Conservation (phyloP, 73 alveolate genomes). For the Paramecium sonneborni region DNA sequence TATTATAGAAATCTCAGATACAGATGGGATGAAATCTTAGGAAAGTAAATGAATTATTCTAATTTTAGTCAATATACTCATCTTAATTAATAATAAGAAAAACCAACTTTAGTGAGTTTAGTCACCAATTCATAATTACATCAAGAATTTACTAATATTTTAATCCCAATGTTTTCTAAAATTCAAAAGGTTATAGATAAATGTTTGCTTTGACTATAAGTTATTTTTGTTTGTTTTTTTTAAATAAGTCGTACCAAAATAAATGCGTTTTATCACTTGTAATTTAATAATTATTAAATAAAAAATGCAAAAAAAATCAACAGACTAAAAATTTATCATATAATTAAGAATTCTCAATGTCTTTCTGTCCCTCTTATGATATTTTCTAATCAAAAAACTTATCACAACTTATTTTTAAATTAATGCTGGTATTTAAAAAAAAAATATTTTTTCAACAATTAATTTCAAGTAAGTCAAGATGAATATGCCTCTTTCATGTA, state of each 20-base stretch:
- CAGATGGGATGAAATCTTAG: slow-evolving; percentile 43
- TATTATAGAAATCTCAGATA: slow-evolving; percentile 27
- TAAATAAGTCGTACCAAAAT: background rate
- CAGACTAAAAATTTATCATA: no score
- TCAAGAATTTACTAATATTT: background rate
- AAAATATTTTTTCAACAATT: no score
- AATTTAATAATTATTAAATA: background rate
- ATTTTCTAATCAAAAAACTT: no score
- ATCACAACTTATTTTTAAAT: no score
- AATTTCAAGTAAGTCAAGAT: no score
- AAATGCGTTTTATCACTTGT: background rate
- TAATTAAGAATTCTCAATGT: no score
- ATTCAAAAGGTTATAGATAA: background rate
- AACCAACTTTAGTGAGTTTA: background rate
- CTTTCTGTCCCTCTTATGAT: no score
- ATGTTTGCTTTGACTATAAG: background rate
- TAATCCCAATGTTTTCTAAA: background rate
- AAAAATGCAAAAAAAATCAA: no score
- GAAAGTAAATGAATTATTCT: background rate
- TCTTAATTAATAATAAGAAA: background rate
- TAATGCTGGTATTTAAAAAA: no score
- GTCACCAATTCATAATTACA: background rate
- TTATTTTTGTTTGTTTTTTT: background rate
- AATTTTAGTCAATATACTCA: background rate
- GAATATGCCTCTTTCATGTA: no score